Evolutionary conservation across 257 asterid genomes (phyloP).

Genomic region (Catharanthus roseus): DNA sequence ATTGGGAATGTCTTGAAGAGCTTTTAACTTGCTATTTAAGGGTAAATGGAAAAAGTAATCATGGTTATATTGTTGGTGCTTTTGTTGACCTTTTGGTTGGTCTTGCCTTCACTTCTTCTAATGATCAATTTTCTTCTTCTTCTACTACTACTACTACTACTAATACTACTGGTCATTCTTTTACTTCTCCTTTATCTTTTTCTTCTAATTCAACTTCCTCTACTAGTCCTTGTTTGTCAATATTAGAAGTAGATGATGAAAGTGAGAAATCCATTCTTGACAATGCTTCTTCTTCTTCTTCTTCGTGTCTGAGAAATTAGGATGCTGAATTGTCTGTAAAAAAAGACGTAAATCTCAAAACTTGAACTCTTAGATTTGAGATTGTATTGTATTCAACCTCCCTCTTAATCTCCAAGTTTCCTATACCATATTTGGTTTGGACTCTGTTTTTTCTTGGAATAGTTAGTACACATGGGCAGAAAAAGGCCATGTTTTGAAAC

Average conservation of each 20-base stretch:
- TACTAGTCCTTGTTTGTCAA: conserved; percentile 33
- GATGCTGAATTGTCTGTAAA: no score
- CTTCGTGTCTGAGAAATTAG: not conserved
- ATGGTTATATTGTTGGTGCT: conserved; percentile 61
- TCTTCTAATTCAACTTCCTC: conserved; percentile 44
- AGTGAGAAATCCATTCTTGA: conserved; percentile 23
- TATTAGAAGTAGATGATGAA: conserved; percentile 31
- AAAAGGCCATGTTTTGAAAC: not conserved
- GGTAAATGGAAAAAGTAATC: conserved; percentile 45
- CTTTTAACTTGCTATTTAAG: conserved; percentile 48
- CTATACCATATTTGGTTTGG: not conserved
- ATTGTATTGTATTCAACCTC: no score
- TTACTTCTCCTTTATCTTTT: conserved; percentile 62
- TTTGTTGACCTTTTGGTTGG: conserved; percentile 57
- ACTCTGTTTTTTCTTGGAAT: no score
- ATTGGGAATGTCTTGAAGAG: conserved; percentile 59
- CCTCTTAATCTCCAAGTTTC: not conserved
- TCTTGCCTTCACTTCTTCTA: conserved; percentile 21
- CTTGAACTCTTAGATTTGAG: no score
- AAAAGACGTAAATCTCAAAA: no score
- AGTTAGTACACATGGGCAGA: not conserved
- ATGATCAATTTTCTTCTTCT: not conserved
- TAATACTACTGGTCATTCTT: conserved; percentile 27
- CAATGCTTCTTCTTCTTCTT: conserved; percentile 13
- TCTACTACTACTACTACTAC: conserved; percentile 14